Evolutionary conservation across 169 alveolate genomes (phyloP).

Genomic region (Toxoplasma gondii): DNA sequence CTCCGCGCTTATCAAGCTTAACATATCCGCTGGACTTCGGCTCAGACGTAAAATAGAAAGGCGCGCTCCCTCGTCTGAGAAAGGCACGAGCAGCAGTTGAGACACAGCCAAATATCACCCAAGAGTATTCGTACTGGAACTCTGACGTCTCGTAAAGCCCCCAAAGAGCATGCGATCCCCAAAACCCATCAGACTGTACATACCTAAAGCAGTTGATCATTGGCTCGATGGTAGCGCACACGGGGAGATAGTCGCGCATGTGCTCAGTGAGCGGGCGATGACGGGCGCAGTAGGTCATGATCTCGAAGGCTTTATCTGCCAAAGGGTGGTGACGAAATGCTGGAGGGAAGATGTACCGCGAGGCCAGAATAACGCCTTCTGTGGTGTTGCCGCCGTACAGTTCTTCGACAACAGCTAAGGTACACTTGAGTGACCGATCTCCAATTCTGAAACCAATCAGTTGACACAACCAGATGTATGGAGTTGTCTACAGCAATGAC

Average conservation of each 20-base stretch:
- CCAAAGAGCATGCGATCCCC: too few relatives aligned
- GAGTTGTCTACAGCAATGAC: background rate
- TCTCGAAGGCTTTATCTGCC: slow-evolving; percentile 66
- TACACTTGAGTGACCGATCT: slow-evolving; percentile 27
- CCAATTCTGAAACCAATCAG: slow-evolving; percentile 32
- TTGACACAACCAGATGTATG: background rate
- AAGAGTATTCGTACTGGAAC: background rate
- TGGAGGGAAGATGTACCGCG: slow-evolving; percentile 73
- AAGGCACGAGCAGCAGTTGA: background rate
- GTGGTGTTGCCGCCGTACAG: slow-evolving; percentile 68
- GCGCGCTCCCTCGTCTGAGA: slow-evolving; percentile 19
- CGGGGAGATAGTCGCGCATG: slow-evolving; percentile 26
- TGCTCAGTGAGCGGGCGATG: slow-evolving; percentile 31
- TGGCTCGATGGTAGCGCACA: slow-evolving; percentile 52
- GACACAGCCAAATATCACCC: background rate
- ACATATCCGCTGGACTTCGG: slow-evolving; percentile 52
- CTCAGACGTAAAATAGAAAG: slow-evolving; percentile 47
- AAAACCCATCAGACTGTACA: background rate
- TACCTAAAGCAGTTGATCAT: slow-evolving; percentile 63
- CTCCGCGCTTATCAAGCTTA: slow-evolving; percentile 15
- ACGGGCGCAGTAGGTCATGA: slow-evolving; percentile 67
- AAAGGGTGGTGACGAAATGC: slow-evolving; percentile 68
- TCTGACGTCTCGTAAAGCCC: background rate
- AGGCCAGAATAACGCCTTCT: slow-evolving; percentile 69
- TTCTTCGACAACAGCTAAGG: slow-evolving; percentile 54